These are phyloP conservation scores for Pestalotiopsis sp. DNA, from an alignment of 2,329 filamentous ascomycete species.

Conservation along the genomic window DNA sequence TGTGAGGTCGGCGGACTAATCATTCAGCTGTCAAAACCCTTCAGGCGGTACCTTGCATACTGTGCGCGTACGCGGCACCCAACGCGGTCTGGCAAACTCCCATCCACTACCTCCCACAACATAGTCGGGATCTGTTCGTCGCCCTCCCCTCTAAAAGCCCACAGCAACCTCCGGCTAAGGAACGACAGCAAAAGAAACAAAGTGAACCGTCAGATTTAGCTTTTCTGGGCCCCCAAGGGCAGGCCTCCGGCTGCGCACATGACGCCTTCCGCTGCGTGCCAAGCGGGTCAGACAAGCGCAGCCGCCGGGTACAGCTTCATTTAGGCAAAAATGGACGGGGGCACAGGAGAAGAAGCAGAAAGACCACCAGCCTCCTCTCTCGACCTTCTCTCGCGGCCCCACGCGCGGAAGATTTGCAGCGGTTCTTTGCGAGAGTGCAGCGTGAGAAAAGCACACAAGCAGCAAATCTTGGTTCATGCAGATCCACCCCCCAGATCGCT, in stretches of 20 bases:
- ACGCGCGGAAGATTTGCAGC: not conserved
- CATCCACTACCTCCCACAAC: not conserved
- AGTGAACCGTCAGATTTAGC: not conserved
- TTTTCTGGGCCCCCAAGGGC: not conserved
- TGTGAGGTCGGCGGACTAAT: not conserved
- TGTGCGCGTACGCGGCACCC: not conserved
- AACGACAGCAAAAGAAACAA: not conserved
- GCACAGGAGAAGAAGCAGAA: not conserved
- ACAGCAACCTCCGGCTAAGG: not conserved
- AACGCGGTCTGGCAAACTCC: not conserved
- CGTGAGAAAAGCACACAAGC: not conserved
- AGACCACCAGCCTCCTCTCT: not conserved
- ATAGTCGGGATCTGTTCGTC: not conserved
- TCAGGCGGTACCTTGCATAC: not conserved
- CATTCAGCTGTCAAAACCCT: not conserved
- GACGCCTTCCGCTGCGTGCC: not conserved
- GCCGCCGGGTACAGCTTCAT: constrained; percentile 5
- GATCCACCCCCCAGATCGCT: not conserved
- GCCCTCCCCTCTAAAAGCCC: not conserved
- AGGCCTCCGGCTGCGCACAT: not conserved
- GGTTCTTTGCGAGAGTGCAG: not conserved
- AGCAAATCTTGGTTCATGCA: not conserved
- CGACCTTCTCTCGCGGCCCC: not conserved
- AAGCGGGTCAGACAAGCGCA: not conserved
- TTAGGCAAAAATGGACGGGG: constrained; percentile 1